Evolutionary conservation across 768 basidiomycete species (phyloP), one percentile per base, ranked within the genome.

Genomic region (Sistotremastrum niveocremeum): DNA sequence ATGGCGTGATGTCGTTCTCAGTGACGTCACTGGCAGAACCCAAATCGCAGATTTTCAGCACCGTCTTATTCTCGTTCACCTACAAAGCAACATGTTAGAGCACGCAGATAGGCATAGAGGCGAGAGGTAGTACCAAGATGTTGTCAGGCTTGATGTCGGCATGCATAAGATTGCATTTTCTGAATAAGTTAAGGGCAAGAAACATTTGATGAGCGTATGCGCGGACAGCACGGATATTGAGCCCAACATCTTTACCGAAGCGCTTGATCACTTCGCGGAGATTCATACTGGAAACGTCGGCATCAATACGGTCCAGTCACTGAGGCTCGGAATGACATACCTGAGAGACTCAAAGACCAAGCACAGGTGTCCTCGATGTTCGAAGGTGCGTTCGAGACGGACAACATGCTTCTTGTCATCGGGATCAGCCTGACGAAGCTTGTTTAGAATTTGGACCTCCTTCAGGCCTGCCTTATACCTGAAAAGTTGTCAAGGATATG

Each of bases 131-230:
- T 51, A 91, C 93, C 56, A 98, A 62, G 38, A 99, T 94, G 60
- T 98, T 98, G 61, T 98, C 95, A 12, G 95, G 95, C 63, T 98
- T 98, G 60, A 99, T 87, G 59, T 99, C 95, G 5, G 95, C 95
- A 56, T 99, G 95, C 77, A 97, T 95, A 49, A 98, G 79, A 52
- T 85, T 89, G 49, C 79, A 74, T 65, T 97, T 97, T 53, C 79
- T 77, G 58, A 98, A 68, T 46, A 93, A 68, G 53, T 84, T 76
- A 51, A 98, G 62, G 11, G 88, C 76, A 44, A 97, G 72, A 65
- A 98, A 93, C 44, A 99, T 78, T 58, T 99, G 95, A 54, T 94
- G 88, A 32, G 95, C 81, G 60, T 99, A 99, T n/a, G 93, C 91
- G 53, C 94, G 79, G n/a, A 99, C 95, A 42, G 95, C 95, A 54